A percentile compares a stretch with the other conserved stretches of the same genome.
Evolutionary conservation across 108 stramenopile genomes (phyloP).

Genomic region (Cyclostephanos invisitatus): DNA sequence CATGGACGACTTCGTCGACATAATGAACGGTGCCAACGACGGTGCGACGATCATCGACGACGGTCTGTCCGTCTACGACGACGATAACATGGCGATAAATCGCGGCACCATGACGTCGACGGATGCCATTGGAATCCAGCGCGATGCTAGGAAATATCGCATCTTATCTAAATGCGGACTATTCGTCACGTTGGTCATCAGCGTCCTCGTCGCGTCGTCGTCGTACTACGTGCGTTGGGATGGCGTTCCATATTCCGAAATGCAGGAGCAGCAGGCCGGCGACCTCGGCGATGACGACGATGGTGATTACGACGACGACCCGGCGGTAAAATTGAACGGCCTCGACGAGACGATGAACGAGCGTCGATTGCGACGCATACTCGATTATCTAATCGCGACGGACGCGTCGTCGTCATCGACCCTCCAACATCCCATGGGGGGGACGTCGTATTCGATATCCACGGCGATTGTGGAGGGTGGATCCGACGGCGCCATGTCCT

Average conservation of each 20-base stretch:
- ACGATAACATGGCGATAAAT: neutral
- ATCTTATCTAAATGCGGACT: conserved; percentile 2
- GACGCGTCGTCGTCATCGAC: conserved; percentile 8
- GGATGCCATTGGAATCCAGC: neutral
- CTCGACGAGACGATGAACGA: conserved; percentile 21
- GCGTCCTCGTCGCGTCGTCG: conserved; percentile 16
- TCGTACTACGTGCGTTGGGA: conserved; percentile 3
- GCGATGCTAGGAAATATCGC: conserved; percentile 9
- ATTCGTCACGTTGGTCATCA: conserved; percentile 15
- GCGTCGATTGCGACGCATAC: conserved; percentile 15
- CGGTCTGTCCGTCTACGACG: conserved; percentile 18
- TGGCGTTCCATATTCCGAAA: neutral
- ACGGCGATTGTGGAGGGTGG: neutral
- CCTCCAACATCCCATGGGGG: neutral
- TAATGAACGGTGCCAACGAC: conserved; percentile 2
- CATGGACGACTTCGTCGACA: neutral
- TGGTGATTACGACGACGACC: neutral
- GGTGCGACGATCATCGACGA: conserved; percentile 41
- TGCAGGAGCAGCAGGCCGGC: neutral
- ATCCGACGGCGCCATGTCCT: neutral
- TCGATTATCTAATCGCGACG: conserved; percentile 31
- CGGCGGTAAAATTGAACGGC: conserved; percentile 19
- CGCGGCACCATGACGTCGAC: conserved; percentile 15
- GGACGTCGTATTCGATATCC: neutral
- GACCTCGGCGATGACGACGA: neutral